Conservation (phyloP, 2,329 filamentous ascomycete genomes). For the Peltaster fructicola region DNA sequence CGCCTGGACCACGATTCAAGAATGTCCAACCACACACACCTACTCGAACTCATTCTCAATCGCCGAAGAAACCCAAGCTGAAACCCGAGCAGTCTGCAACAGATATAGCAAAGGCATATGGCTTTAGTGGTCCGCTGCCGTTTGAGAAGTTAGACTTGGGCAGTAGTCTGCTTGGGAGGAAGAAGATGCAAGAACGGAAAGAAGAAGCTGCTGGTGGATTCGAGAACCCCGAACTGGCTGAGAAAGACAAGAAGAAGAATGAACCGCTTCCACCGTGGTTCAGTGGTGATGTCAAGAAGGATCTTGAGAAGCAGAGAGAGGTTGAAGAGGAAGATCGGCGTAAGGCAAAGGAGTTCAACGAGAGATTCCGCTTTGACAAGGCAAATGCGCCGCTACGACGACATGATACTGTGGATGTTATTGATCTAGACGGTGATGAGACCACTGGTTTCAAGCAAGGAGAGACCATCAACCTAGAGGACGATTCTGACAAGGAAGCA, state of each 20-base stretch:
- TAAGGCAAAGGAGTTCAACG: slow-evolving; percentile 37
- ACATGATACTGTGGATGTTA: slow-evolving; percentile 32
- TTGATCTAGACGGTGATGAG: slow-evolving; percentile 27
- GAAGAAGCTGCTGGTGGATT: slow-evolving; percentile 48
- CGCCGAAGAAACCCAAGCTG: slow-evolving; percentile 20
- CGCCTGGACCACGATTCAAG: slow-evolving; percentile 6
- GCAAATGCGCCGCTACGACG: slow-evolving; percentile 38
- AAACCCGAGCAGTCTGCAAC: slow-evolving; percentile 5
- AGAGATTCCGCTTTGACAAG: slow-evolving; percentile 42
- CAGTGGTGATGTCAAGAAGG: slow-evolving; percentile 35
- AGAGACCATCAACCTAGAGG: slow-evolving; percentile 25
- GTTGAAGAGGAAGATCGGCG: slow-evolving; percentile 32
- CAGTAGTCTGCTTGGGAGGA: slow-evolving; percentile 36
- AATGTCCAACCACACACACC: slow-evolving; percentile 2
- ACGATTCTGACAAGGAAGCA: slow-evolving; percentile 14
- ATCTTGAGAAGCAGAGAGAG: slow-evolving; percentile 34
- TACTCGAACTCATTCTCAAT: background rate
- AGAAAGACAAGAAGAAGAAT: slow-evolving; percentile 26
- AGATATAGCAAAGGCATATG: slow-evolving; percentile 31
- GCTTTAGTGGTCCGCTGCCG: slow-evolving; percentile 64
- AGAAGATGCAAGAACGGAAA: slow-evolving; percentile 34
- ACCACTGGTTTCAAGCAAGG: slow-evolving; percentile 15
- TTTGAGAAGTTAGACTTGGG: slow-evolving; percentile 69
- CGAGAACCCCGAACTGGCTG: slow-evolving; percentile 30
- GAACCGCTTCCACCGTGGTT: slow-evolving; percentile 65